Evolutionary conservation across 495 filamentous ascomycete genomes (phyloP).

Genomic region (Penicillium coffeae): DNA sequence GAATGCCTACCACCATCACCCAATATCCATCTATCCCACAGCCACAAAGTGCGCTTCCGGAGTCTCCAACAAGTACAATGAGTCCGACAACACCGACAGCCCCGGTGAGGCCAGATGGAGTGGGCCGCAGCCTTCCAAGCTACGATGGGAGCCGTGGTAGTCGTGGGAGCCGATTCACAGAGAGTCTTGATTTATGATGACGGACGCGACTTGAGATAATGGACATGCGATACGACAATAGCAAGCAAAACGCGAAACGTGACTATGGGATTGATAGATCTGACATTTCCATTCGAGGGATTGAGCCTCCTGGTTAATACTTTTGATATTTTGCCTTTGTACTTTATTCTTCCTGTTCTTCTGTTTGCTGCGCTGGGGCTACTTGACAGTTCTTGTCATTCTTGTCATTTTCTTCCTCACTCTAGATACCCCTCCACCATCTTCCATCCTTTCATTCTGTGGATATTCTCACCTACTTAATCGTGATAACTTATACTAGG

Average conservation of each 20-base stretch:
- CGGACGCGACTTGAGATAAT: slow-evolving; percentile 9
- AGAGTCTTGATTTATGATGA: slow-evolving; percentile 32
- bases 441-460: not conserved
- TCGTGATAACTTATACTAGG: too few relatives aligned
- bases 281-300: slow-evolving; percentile 1
- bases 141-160: slow-evolving; percentile 54
- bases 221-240: slow-evolving; percentile 22
- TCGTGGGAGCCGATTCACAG: slow-evolving; percentile 53
- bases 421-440: not conserved
- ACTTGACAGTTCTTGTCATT: not conserved
- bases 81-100: too few relatives aligned
- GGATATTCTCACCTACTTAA: too few relatives aligned
- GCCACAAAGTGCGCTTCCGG: slow-evolving; percentile 22
- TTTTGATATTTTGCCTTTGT: slow-evolving; percentile 4
- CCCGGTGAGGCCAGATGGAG: slow-evolving; percentile 38
- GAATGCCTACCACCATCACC: slow-evolving; percentile 20
- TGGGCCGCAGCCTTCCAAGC: slow-evolving; percentile 54
- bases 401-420: not conserved
- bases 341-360: slow-evolving; percentile 1
- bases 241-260: slow-evolving; percentile 7
- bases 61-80: slow-evolving; percentile 9
- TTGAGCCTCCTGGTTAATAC: not conserved
- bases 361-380: too few relatives aligned
- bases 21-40: slow-evolving; percentile 22
- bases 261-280: slow-evolving; percentile 12